Conservation (phyloP, 2,329 filamentous ascomycete genomes). For the Fusarium redolens region DNA sequence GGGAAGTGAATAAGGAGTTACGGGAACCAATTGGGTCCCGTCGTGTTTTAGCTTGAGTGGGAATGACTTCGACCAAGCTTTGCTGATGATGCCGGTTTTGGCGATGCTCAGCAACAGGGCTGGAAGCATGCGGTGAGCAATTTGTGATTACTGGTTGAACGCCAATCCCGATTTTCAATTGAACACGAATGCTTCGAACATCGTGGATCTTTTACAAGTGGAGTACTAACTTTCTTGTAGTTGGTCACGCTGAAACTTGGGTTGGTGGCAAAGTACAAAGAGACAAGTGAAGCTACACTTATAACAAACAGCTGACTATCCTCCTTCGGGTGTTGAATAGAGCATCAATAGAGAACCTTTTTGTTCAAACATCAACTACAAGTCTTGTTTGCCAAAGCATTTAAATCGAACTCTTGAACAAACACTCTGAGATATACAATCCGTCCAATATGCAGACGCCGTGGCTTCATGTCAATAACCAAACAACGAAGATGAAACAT, state of each 20-base stretch:
- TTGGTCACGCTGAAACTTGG: neutral
- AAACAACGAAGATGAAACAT: neutral
- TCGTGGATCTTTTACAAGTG: neutral
- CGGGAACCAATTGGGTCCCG: constrained; percentile 9
- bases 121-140: neutral
- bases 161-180: neutral
- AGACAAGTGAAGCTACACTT: neutral
- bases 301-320: neutral
- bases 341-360: neutral
- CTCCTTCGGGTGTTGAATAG: constrained; percentile 18
- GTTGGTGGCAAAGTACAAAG: neutral
- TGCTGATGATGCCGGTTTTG: constrained; percentile 1
- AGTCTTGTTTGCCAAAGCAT: neutral
- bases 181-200: neutral
- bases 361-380: neutral
- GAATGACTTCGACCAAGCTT: neutral
- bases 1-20: neutral
- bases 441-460: neutral
- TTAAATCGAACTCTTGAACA: neutral
- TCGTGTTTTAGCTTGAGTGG: constrained; percentile 10
- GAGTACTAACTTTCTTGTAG: neutral
- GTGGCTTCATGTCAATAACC: neutral
- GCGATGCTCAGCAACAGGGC: neutral
- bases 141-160: neutral
- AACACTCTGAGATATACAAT: neutral